phyloP scores from a whole-genome alignment of 1,284 basidiomycete species.

The Malassezia sp. region DNA sequence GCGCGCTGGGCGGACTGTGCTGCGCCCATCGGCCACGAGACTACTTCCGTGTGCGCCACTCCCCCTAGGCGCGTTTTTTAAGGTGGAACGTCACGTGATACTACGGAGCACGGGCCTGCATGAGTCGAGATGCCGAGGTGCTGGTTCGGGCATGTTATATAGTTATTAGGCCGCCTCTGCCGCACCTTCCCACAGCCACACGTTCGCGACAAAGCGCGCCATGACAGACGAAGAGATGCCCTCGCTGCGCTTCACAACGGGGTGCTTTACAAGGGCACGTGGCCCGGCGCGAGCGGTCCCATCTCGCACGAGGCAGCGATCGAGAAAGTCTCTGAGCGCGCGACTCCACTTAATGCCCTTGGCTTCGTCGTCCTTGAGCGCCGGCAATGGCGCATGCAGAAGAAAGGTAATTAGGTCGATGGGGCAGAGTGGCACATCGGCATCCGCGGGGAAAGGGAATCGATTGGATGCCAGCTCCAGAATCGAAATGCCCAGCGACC shows the following conservation, averaged over 20 bases:
- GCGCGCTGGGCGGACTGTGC: constrained; percentile 3
- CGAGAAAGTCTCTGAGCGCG: constrained; percentile 85
- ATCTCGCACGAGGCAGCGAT: constrained; percentile 59
- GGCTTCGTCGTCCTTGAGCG: constrained; percentile 55
- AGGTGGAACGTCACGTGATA: not conserved
- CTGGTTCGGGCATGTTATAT: too few relatives aligned
- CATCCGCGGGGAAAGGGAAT: constrained; percentile 86
- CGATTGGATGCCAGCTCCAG: constrained; percentile 86
- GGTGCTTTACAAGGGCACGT: constrained; percentile 69
- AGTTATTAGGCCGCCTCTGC: too few relatives aligned
- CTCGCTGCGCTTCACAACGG: constrained; percentile 73
- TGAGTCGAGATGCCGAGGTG: too few relatives aligned
- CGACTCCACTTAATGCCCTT: constrained; percentile 60
- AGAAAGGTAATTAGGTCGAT: constrained; percentile 91
- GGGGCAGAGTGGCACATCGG: constrained; percentile 56
- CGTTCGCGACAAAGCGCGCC: constrained; percentile 65
- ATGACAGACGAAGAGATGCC: constrained; percentile 56
- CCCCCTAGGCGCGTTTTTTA: not conserved
- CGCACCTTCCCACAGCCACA: constrained; percentile 85
- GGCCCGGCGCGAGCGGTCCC: constrained; percentile 64
- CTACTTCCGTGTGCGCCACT: not conserved
- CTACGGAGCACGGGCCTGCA: too few relatives aligned
- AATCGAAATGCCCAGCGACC: constrained; percentile 86
- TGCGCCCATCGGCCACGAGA: constrained; percentile 5
- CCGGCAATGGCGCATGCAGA: constrained; percentile 69